Percentiles rank a stretch among this genome's conserved stretches.
phyloP scores from a whole-genome alignment of 2,329 filamentous ascomycete species.

The Gnomoniopsis smithogilvyi region DNA sequence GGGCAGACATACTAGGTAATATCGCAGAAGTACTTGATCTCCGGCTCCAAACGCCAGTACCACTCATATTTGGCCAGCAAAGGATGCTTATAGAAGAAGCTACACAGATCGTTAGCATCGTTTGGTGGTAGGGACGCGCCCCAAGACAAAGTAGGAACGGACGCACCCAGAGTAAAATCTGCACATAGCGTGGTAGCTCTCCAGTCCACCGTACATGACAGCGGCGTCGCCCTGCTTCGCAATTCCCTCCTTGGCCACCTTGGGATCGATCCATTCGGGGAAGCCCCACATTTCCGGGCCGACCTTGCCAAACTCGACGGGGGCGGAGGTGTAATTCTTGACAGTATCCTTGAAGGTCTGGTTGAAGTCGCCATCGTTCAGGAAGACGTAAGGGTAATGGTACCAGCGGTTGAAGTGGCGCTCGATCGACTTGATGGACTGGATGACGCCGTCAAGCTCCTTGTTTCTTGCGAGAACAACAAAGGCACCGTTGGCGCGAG shows the following conservation, averaged over 20 bases:
- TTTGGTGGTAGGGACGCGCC: not conserved
- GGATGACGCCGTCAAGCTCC: constrained; percentile 91
- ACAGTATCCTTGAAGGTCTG: constrained; percentile 87
- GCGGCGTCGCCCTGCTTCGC: constrained; percentile 94
- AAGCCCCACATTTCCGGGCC: constrained; percentile 91
- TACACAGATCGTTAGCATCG: constrained; percentile 26
- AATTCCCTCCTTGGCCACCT: constrained; percentile 93
- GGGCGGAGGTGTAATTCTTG: constrained; percentile 80
- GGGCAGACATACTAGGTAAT: constrained; percentile 78
- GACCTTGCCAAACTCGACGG: constrained; percentile 93
- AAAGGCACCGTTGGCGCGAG: constrained; percentile 89
- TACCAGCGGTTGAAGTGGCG: constrained; percentile 99
- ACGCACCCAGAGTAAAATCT: constrained; percentile 94
- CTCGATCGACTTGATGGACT: constrained; percentile 97
- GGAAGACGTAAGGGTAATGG: constrained; percentile 96
- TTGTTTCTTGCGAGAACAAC: constrained; percentile 95
- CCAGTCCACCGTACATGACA: constrained; percentile 99
- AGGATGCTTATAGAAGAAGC: constrained; percentile 97
- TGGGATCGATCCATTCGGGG: constrained; percentile 92
- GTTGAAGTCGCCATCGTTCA: constrained; percentile 98
- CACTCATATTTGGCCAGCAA: constrained; percentile 95
- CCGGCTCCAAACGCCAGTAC: constrained; percentile 99
- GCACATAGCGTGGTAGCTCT: constrained; percentile 99
- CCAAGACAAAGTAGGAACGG: not conserved
- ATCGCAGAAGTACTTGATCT: constrained; percentile 99